Percentiles rank a stretch among this genome's conserved stretches.
Conservation (phyloP, 768 basidiomycete genomes). For the Pulveroboletus sp. region DNA sequence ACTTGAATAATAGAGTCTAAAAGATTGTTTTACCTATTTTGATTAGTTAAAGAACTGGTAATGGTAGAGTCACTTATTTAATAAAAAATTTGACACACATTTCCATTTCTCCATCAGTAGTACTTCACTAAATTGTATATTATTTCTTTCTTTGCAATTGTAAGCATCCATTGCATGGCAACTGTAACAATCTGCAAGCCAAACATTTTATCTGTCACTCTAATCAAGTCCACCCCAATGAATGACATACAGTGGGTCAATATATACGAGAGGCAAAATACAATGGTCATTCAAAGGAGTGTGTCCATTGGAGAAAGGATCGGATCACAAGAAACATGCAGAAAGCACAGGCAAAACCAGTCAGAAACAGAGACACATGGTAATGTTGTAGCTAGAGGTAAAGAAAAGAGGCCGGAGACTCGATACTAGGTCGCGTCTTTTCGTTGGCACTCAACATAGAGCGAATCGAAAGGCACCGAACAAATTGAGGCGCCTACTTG, state of each 20-base stretch:
- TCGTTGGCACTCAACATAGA: not conserved
- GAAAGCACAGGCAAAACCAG: conserved; percentile 2
- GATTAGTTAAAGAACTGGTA: no score
- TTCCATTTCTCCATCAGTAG: no score
- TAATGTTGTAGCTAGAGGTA: conserved; percentile 6
- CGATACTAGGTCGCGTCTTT: not conserved
- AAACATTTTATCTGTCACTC: no score
- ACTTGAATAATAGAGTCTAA: no score
- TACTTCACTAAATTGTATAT: no score
- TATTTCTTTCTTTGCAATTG: no score
- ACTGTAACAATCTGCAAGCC: no score
- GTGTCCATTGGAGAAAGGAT: conserved; percentile 12
- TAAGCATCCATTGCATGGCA: no score
- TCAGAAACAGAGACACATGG: conserved; percentile 2
- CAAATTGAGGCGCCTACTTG: conserved; percentile 11
- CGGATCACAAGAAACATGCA: not conserved
- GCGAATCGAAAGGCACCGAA: not conserved
- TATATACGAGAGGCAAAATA: conserved; percentile 7
- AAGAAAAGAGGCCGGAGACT: not conserved
- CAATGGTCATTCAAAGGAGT: conserved; percentile 20
- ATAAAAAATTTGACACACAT: no score
- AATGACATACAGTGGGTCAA: not conserved
- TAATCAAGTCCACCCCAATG: not conserved
- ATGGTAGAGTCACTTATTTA: no score
- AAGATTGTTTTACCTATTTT: no score